Conservation (phyloP, 345 rosid species). For the Brassica carinata region DNA sequence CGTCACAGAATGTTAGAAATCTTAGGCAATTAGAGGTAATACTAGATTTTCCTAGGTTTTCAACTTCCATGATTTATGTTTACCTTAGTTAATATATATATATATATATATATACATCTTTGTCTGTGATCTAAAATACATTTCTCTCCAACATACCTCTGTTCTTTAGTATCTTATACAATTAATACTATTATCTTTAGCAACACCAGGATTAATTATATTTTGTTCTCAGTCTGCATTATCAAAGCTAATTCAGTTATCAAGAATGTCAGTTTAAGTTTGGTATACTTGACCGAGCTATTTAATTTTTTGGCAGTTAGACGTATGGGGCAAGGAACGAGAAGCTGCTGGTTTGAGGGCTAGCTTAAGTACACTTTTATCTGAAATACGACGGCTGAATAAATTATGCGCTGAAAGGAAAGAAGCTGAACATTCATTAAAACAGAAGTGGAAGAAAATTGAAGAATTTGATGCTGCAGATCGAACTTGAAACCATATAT, state of each 20-base stretch:
- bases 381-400: conserved; percentile 76
- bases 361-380: conserved; percentile 73
- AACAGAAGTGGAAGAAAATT: conserved; percentile 92
- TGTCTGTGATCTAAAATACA: not conserved
- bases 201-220: not conserved
- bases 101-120: not conserved
- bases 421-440: conserved; percentile 84
- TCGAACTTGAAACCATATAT: conserved; percentile 80
- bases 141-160: not conserved
- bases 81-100: not conserved
- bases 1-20: conserved; percentile 65
- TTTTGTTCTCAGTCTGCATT: not conserved
- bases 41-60: not conserved
- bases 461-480: conserved; percentile 90
- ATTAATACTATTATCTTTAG: not conserved
- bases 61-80: not conserved
- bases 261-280: not conserved
- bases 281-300: conserved; percentile 20
- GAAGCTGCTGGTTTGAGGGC: conserved; percentile 84
- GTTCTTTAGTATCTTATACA: not conserved
- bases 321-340: conserved; percentile 91
- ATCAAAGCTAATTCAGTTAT: not conserved
- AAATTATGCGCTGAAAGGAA: conserved; percentile 87
- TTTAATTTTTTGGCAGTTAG: conserved; percentile 54
- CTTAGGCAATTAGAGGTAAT: conserved; percentile 81